Base-by-base conservation (phyloP, 352 stramenopile species). In the Thraustochytrium sp. region DNA sequence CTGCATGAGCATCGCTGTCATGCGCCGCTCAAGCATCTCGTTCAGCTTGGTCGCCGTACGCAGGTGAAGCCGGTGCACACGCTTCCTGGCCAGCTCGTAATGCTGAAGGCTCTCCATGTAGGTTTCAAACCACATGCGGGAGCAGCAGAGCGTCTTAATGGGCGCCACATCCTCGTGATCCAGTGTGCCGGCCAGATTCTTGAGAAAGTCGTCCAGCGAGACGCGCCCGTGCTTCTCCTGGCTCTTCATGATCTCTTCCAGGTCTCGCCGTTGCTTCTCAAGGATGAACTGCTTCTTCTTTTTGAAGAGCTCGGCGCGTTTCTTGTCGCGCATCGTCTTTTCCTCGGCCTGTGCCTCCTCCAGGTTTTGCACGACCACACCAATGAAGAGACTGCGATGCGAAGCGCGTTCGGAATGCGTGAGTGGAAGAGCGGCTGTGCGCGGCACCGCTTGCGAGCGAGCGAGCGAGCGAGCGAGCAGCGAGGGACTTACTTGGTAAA, bases 71-170 rank as follows among this genome's bases (percentile, higher is more conserved):
- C 42, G 46, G 13, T 80, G 68, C 34, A 80, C 68, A n/a, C 68
- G 68, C 48, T 65, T 42, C 53, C 53, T 61, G n/a, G 31, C 68
- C 26, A 75, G 3, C 51, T 80, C 68, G 38, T 80, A 80, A 31
- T 65, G 26, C 2, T 46, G 31, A 9, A 80, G 11, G 31, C n/a
- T 46, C 51, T 80, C 68, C 34, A 80, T 46, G 40, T 80, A 80
- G 48, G 68, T 80, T 48, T 80, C 68, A 53, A 80, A 80, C 68
- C 68, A 80, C 68, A 80, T 46, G 42, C 68, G 68, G 11, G 68
- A 80, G 49, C 68, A 80, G 31, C 68, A 80, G 13, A 63, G 53
- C 68, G 68, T 80, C 53, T 80, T 80, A 31, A 80, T 80, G 23
- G 68, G 68, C 26, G 68, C 68, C 9, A 80, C 68, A 31, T 80